phyloP scores from a whole-genome alignment of 306 rosid genomes.

The Fagus sylvatica region DNA sequence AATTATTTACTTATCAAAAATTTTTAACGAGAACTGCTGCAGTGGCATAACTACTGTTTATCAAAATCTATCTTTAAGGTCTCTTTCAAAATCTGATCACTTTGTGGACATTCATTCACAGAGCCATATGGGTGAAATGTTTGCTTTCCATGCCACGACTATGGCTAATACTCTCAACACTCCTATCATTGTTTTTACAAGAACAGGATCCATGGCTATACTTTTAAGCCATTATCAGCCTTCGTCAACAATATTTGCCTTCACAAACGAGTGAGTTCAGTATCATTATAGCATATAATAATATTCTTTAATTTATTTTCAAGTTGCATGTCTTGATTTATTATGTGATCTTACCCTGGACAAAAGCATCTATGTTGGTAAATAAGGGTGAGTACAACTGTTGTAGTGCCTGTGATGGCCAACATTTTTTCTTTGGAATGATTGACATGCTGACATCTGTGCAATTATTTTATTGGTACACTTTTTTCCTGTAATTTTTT shows the following conservation, averaged over 20 bases:
- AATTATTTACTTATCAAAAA: no score
- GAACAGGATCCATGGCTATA: constrained; percentile 95
- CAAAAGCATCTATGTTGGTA: neutral
- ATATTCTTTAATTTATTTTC: neutral
- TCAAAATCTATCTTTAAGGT: constrained; percentile 3
- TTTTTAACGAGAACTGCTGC: neutral
- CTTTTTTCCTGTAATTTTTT: no score
- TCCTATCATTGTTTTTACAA: constrained; percentile 86
- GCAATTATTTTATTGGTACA: no score
- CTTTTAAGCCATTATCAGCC: constrained; percentile 90
- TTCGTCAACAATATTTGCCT: constrained; percentile 87
- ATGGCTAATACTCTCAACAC: constrained; percentile 82
- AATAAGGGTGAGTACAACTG: neutral
- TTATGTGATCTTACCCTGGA: neutral
- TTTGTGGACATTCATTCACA: constrained; percentile 41
- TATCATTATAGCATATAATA: neutral
- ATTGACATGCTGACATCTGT: neutral
- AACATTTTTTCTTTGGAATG: neutral
- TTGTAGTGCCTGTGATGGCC: neutral
- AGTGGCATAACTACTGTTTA: neutral
- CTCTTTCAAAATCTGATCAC: constrained; percentile 18
- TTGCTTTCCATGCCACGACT: constrained; percentile 88
- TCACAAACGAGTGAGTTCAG: constrained; percentile 87
- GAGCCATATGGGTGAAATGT: constrained; percentile 88
- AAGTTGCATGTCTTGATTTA: neutral